phyloP scores from a whole-genome alignment of 306 rosid species.

The Gynostemma pentaphyllum region DNA sequence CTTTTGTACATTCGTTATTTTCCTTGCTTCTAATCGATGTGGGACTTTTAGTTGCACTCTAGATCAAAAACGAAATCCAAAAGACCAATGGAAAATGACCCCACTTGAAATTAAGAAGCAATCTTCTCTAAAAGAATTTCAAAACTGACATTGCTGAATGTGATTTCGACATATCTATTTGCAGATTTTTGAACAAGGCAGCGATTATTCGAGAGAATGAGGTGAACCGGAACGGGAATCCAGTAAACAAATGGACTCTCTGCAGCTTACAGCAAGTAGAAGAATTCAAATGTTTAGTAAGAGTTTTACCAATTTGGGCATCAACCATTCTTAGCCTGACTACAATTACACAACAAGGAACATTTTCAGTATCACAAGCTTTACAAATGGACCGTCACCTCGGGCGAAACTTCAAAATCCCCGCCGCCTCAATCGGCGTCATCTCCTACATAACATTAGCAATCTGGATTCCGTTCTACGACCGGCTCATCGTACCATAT shows the following conservation, averaged over 20 bases:
- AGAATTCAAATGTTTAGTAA: constrained; percentile 39
- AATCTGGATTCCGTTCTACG: constrained; percentile 47
- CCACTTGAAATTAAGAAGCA: too few species aligned
- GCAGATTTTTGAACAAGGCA: constrained; percentile 48
- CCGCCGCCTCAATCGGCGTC: constrained; percentile 47
- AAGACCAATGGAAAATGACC: too few species aligned
- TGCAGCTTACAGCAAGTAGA: constrained; percentile 57
- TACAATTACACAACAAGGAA: constrained; percentile 34
- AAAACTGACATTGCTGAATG: too few species aligned
- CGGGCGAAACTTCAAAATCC: constrained; percentile 53
- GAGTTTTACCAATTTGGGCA: constrained; percentile 42
- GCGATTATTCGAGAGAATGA: constrained; percentile 43
- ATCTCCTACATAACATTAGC: constrained; percentile 33
- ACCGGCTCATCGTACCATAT: constrained; percentile 29
- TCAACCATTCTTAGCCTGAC: constrained; percentile 34
- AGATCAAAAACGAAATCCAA: too few species aligned
- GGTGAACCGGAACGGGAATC: constrained; percentile 30
- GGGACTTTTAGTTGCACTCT: too few species aligned
- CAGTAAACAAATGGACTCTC: constrained; percentile 35
- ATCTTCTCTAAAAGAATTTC: too few species aligned
- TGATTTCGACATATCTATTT: too few species aligned
- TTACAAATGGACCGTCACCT: constrained; percentile 54
- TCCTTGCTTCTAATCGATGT: too few species aligned
- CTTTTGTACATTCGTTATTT: too few species aligned
- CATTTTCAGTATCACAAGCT: constrained; percentile 50